These are phyloP conservation scores for Parascedosporium putredinis DNA, from an alignment of 2,329 filamentous ascomycete species.

Conservation along the genomic window DNA sequence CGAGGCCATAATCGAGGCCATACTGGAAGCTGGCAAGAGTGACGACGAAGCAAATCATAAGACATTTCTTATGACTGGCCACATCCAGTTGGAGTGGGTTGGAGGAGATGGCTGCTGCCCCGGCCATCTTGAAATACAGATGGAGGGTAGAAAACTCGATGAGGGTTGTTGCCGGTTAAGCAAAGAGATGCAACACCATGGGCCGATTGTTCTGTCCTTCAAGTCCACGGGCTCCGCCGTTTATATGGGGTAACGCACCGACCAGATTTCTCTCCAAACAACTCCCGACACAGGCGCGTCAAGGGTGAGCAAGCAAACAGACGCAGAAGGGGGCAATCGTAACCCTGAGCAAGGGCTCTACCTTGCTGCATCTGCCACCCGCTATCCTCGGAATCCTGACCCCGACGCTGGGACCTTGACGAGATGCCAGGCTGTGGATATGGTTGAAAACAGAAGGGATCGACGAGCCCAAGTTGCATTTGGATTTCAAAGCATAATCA, in stretches of 20 bases:
- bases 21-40: slow-evolving; percentile 24
- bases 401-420: background rate
- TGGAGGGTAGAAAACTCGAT: too few species aligned
- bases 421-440: background rate
- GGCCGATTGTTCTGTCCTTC: too few species aligned
- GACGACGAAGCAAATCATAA: slow-evolving; percentile 19
- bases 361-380: background rate
- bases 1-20: slow-evolving; percentile 22
- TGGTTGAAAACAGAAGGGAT: background rate
- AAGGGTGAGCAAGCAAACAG: too few species aligned
- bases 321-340: too few species aligned
- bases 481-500: background rate
- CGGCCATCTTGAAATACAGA: slow-evolving; percentile 5
- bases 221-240: too few species aligned
- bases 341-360: too few species aligned
- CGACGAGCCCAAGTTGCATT: background rate
- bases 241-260: too few species aligned
- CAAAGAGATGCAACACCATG: too few species aligned
- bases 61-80: slow-evolving; percentile 19
- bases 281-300: too few species aligned
- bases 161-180: too few species aligned
- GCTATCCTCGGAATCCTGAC: background rate
- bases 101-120: slow-evolving; percentile 9
- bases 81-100: slow-evolving; percentile 20
- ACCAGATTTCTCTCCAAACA: too few species aligned